These are phyloP conservation scores for Talaromyces sp. DNA, from an alignment of 2,329 filamentous ascomycete species.

Conservation along the genomic window DNA sequence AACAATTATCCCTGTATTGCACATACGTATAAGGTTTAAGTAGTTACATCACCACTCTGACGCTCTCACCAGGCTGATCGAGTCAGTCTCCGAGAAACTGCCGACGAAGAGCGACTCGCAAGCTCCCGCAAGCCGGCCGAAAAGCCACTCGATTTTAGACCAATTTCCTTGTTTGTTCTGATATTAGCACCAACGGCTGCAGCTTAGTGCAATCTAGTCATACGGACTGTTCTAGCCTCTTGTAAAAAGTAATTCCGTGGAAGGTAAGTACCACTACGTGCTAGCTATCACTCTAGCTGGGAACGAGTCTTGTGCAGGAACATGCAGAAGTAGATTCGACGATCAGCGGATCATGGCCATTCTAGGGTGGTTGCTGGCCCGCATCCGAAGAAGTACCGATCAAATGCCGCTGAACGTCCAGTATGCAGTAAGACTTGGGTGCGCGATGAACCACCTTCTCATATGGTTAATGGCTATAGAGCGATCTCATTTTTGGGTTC, in stretches of 20 bases:
- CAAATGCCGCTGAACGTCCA: neutral
- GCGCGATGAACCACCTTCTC: neutral
- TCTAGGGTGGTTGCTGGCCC: neutral
- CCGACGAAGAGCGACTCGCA: neutral
- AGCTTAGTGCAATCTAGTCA: neutral
- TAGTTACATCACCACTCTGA: neutral
- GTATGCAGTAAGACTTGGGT: neutral
- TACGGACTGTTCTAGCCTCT: neutral
- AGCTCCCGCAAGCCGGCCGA: neutral
- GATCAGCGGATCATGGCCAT: neutral
- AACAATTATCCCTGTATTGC: neutral
- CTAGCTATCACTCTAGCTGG: neutral
- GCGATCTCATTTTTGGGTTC: neutral
- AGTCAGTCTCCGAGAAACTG: neutral
- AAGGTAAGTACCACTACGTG: neutral
- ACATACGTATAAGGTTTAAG: neutral
- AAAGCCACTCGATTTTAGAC: neutral
- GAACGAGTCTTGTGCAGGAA: neutral
- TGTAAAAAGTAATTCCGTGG: neutral
- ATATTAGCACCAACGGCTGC: neutral
- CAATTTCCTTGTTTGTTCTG: neutral
- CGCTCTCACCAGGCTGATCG: neutral
- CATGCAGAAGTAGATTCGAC: neutral
- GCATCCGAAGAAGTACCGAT: conserved; percentile 2
- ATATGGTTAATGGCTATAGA: neutral